Evolutionary conservation across 345 rosid species (phyloP), one percentile per base, ranked within the genome.

Genomic region (Citrus inodora): DNA sequence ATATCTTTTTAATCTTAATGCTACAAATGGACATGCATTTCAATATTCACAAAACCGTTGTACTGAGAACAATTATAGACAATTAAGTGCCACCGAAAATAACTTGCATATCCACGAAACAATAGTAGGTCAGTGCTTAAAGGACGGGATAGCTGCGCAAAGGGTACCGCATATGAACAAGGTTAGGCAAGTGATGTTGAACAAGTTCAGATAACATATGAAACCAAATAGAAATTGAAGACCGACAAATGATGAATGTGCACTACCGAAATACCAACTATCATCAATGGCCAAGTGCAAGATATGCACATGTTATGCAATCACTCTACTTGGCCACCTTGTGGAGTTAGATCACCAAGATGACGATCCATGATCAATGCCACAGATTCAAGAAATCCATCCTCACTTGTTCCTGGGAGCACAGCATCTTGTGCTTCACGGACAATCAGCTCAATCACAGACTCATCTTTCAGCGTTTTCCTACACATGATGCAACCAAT

Each of bases 401-500:
- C 87, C 68, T 94, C 94, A 5, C 90, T 88, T 48, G 84, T 64
- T 66, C 85, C 94, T 3, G 89, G 87, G 9, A 88, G 85, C 80
- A 81, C 59, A 30, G 84, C 71, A 67, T 87, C 88, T 67, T 89
- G 87, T 32, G 98, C 96, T 59, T 90, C 94, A 14, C 46, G 74
- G 53, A 88, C 79, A 46, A 94, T 92, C 87, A 71, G 85, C 84
- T 94, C 98, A 14, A 94, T 89, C 66, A 81, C 82, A 33, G 98
- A 92, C 73, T 88, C 88, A 69, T 87, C 78, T 17, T 82, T 74
- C 60, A 92, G 60, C 17, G 90, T 90, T 75, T 87, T 89, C 83
- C 97, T 84, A 80, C 97, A 91, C 97, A 92, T 92, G 55, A 91
- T 84, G 82, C 89, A 87, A 84, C 97, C 98, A 0, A 92, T 90